Conservation (phyloP, 2,329 filamentous ascomycete species). For the Penicillium sp. region DNA sequence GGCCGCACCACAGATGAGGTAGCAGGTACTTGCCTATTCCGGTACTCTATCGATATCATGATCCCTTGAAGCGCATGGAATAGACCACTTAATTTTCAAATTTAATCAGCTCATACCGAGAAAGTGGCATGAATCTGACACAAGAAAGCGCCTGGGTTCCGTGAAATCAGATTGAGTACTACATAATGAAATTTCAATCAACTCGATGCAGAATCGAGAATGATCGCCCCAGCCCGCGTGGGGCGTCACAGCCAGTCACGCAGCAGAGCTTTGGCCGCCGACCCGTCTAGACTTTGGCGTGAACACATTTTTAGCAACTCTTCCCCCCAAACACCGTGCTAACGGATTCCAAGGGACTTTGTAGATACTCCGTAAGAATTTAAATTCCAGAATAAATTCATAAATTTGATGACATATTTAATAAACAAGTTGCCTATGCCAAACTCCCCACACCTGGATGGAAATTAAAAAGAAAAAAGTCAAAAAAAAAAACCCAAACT, state of each 20-base stretch:
- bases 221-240: constrained; percentile 23
- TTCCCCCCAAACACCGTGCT: neutral
- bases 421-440: too few species aligned
- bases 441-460: neutral
- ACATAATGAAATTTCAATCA: constrained; percentile 13
- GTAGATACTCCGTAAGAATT: too few species aligned
- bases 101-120: neutral
- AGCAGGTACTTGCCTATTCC: neutral
- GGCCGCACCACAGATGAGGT: neutral
- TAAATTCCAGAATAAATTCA: too few species aligned
- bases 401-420: too few species aligned
- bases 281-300: constrained; percentile 13
- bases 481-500: neutral
- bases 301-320: constrained; percentile 11
- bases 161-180: neutral
- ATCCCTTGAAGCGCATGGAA: neutral
- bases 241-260: constrained; percentile 10
- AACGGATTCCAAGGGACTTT: too few species aligned
- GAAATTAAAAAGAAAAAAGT: neutral
- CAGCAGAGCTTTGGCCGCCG: neutral
- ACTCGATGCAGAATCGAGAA: constrained; percentile 22
- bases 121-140: neutral
- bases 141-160: neutral
- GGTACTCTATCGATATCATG: neutral
- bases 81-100: neutral